Percentiles rank a stretch among this genome's conserved stretches.
These are phyloP conservation scores for Clavariopsis aquatica DNA, from an alignment of 495 filamentous ascomycete genomes.

Conservation along the genomic window DNA sequence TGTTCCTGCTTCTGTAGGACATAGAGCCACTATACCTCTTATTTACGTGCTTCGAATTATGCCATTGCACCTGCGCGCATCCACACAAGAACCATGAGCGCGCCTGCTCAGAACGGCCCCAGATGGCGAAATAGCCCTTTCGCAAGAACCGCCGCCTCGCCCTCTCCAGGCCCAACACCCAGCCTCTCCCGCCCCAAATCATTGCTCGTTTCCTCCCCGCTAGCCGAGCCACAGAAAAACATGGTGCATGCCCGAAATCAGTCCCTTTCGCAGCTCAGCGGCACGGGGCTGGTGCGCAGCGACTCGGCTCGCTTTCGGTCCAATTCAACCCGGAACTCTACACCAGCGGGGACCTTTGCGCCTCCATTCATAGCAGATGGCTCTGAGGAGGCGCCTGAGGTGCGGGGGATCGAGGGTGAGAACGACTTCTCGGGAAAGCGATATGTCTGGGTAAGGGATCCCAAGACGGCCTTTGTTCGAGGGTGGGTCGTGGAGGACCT, in stretches of 20 bases:
- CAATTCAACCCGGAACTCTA: slow-evolving; percentile 58
- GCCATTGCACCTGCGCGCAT: slow-evolving; percentile 19
- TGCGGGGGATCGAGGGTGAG: slow-evolving; percentile 83
- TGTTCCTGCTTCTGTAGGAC: background rate
- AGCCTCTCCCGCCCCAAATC: slow-evolving; percentile 69
- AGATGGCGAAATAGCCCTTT: slow-evolving; percentile 77
- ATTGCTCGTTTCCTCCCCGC: slow-evolving; percentile 62
- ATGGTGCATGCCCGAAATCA: slow-evolving; percentile 58
- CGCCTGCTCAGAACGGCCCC: slow-evolving; percentile 47
- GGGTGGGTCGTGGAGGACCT: slow-evolving; percentile 88
- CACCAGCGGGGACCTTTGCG: slow-evolving; percentile 77
- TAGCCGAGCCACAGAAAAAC: slow-evolving; percentile 44
- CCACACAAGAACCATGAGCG: slow-evolving; percentile 42
- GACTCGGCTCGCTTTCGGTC: slow-evolving; percentile 56
- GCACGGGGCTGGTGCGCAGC: slow-evolving; percentile 42
- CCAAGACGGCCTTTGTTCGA: slow-evolving; percentile 82
- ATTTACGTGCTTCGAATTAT: background rate
- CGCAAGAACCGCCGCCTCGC: slow-evolving; percentile 60
- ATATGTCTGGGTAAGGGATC: slow-evolving; percentile 95
- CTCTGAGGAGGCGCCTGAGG: slow-evolving; percentile 64
- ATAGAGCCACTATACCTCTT: background rate
- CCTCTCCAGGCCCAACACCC: slow-evolving; percentile 60
- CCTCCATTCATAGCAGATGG: slow-evolving; percentile 94
- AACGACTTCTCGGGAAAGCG: slow-evolving; percentile 99
- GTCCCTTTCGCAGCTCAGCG: slow-evolving; percentile 55